Percentiles rank a stretch among this genome's conserved stretches.
phyloP scores from a whole-genome alignment of 1,139 yeast genomes.

The Geotrichum candidum region DNA sequence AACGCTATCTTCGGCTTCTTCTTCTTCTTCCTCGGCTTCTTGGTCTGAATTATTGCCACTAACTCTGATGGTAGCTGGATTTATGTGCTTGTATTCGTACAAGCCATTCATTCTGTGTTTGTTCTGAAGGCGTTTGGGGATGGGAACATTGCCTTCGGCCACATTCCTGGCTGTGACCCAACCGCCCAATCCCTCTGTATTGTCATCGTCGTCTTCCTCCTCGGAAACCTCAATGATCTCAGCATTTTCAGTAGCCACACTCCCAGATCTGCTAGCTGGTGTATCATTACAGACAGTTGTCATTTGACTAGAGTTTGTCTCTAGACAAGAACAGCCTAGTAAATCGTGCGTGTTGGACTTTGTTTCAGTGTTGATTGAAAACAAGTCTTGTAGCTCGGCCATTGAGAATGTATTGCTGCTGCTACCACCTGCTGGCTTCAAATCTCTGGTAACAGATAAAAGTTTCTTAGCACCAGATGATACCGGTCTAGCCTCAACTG shows the following conservation, averaged over 20 bases:
- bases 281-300: neutral
- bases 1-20: neutral
- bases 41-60: neutral
- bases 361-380: slow-evolving; percentile 50
- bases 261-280: slow-evolving; percentile 11
- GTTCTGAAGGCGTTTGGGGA: slow-evolving; percentile 23
- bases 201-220: slow-evolving; percentile 19
- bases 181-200: slow-evolving; percentile 29
- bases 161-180: slow-evolving; percentile 47
- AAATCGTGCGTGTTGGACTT: slow-evolving; percentile 77
- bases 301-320: neutral
- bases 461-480: slow-evolving; percentile 4
- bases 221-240: neutral
- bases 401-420: slow-evolving; percentile 35
- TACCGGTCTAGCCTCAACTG: slow-evolving; percentile 9
- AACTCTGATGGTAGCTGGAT: slow-evolving; percentile 23
- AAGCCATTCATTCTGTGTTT: slow-evolving; percentile 46
- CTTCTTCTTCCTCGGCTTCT: neutral
- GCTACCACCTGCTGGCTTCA: slow-evolving; percentile 12
- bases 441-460: slow-evolving; percentile 9
- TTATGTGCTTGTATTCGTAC: slow-evolving; percentile 55
- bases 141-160: slow-evolving; percentile 26
- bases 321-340: slow-evolving; percentile 59
- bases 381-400: slow-evolving; percentile 68
- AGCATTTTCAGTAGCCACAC: neutral